phyloP scores from a whole-genome alignment of 257 asterid genomes.

The Catharanthus roseus region DNA sequence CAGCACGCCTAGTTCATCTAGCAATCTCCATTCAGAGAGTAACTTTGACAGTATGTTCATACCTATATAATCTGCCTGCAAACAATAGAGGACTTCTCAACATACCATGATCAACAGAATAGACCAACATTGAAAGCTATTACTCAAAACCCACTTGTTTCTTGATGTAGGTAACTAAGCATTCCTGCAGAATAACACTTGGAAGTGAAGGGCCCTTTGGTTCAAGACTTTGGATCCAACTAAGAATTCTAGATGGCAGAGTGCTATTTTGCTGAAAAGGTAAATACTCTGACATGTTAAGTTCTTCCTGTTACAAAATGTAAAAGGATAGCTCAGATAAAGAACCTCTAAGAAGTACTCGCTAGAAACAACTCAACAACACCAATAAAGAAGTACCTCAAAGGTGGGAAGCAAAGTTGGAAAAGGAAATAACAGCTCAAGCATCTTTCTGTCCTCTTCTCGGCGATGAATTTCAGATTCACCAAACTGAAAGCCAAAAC shows the following conservation, averaged over 20 bases:
- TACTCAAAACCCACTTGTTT: conserved; percentile 55
- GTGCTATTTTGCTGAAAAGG: conserved; percentile 93
- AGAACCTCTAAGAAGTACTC: not conserved
- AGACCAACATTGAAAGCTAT: conserved; percentile 1
- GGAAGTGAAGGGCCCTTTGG: conserved; percentile 70
- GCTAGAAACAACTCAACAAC: conserved; percentile 1
- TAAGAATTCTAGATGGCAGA: conserved; percentile 68
- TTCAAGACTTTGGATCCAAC: conserved; percentile 63
- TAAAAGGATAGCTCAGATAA: not conserved
- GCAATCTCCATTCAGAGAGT: conserved; percentile 77
- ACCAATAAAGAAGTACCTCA: conserved; percentile 37
- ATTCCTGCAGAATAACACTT: conserved; percentile 73
- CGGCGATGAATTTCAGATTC: conserved; percentile 48
- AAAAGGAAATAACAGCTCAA: conserved; percentile 73
- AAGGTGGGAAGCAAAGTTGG: conserved; percentile 91
- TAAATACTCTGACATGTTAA: conserved; percentile 62
- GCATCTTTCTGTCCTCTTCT: conserved; percentile 56
- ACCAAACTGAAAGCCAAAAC: conserved; percentile 61
- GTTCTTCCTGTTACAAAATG: conserved; percentile 58
- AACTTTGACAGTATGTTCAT: conserved; percentile 74
- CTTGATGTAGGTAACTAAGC: conserved; percentile 69
- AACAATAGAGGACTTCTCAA: conserved; percentile 14
- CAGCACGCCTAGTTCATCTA: conserved; percentile 83
- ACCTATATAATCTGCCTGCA: conserved; percentile 91
- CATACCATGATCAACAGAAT: conserved; percentile 9